phyloP scores from a whole-genome alignment of 306 rosid species.

The Trichosanthes cucumerina region DNA sequence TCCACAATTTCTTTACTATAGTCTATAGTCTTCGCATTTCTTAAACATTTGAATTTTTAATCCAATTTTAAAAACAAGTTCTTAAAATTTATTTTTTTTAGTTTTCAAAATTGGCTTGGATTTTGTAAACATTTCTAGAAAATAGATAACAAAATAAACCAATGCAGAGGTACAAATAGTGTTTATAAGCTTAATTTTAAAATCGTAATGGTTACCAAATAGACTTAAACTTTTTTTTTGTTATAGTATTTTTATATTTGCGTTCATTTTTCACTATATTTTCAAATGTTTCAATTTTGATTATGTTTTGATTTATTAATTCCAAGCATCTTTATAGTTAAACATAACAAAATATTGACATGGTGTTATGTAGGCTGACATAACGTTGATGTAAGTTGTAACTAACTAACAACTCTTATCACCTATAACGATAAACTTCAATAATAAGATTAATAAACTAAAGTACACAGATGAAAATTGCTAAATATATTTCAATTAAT shows the following conservation, averaged over 20 bases:
- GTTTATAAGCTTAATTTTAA: too few species aligned
- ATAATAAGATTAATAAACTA: not conserved
- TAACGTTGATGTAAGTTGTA: not conserved
- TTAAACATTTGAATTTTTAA: too few species aligned
- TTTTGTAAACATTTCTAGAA: too few species aligned
- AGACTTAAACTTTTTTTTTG: not conserved
- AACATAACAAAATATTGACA: not conserved
- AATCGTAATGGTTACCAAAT: too few species aligned
- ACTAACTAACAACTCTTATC: not conserved
- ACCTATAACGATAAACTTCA: not conserved
- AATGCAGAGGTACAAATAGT: too few species aligned
- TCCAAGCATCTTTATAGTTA: not conserved
- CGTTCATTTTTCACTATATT: not conserved
- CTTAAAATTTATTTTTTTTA: too few species aligned
- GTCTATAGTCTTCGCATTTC: too few species aligned
- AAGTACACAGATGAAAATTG: not conserved
- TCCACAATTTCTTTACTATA: too few species aligned
- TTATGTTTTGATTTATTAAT: not conserved
- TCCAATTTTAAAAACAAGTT: too few species aligned
- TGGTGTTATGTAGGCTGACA: not conserved
- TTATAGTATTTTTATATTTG: not conserved
- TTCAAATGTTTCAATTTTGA: not conserved
- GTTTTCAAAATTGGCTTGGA: too few species aligned
- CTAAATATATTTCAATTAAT: not conserved
- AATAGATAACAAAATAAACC: too few species aligned